Base-by-base conservation (phyloP, 345 rosid species). In the Reutealis trisperma region DNA sequence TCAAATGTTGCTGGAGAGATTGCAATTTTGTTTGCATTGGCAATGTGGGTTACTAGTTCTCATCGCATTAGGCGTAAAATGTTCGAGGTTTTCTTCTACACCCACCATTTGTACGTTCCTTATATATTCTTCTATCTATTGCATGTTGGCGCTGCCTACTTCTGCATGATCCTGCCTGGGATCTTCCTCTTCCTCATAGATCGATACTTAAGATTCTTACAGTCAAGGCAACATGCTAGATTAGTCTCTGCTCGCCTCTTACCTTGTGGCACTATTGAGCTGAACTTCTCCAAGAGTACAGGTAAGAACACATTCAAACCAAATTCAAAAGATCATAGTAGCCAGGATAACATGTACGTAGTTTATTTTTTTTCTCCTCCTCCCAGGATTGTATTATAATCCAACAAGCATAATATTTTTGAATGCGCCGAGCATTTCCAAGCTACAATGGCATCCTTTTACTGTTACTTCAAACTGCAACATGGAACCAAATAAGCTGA, bases 151-250 rank as follows among this genome's bases (percentile, higher is more conserved):
- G 80, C 80, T 61, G 80, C 78, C 15, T 90, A 81, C 79, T 44
- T 81, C 64, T 85, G 88, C 81, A 83, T 79, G 78, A 83, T 88
- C 71, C 85, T 91, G n/a, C 93, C 92, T 0, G 91, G 89, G 1
- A 85, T 90, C 72, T 89, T 86, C 82, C 92, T 92, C 83, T 92
- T 92, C 78, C 27, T 83, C 54, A 71, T 92, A 6, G 95, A 92
- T 24, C 89, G 95, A 6, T 88, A 79, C 80, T 74, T 91, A 37
- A 85, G 96, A 58, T 85, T 90, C 83, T 83, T 91, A 71, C 96
- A 91, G 67, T 91, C 92, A 32, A 81, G 78, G 59, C 80, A 76
- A 61, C 72, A 76, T 30, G 81, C 84, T 57, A 77, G 87, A 25
- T 69, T 90, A 27, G 67, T 86, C 19, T 90, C 92, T 0, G 87